Conservation (phyloP, 2,329 filamentous ascomycete genomes). For the Lachnellula hyalina region DNA sequence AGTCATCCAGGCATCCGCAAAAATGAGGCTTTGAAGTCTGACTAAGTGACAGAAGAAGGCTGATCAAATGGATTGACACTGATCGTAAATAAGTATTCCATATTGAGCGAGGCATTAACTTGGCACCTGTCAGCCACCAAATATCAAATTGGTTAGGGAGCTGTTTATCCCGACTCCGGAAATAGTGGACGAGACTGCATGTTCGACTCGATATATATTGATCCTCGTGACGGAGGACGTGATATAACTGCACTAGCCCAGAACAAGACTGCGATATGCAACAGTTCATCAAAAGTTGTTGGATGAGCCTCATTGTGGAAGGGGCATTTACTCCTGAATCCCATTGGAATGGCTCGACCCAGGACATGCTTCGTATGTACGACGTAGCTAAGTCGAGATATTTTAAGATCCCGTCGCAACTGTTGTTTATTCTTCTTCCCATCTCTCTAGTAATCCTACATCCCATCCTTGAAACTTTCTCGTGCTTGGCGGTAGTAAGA, state of each 20-base stretch:
- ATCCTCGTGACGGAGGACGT: no score
- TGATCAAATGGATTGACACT: background rate
- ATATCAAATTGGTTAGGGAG: background rate
- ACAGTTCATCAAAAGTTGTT: background rate
- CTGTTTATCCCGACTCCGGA: background rate
- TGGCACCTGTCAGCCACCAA: background rate
- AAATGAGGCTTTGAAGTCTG: no score
- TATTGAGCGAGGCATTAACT: background rate
- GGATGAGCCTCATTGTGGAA: background rate
- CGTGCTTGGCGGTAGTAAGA: slow-evolving; percentile 49
- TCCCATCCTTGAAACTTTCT: slow-evolving; percentile 60
- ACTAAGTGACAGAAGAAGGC: no score
- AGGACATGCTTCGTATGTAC: background rate
- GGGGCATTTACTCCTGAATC: background rate
- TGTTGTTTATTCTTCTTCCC: slow-evolving; percentile 28
- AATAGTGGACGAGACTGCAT: slow-evolving; percentile 14
- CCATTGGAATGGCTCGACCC: background rate
- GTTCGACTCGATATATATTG: background rate
- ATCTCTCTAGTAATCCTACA: slow-evolving; percentile 57
- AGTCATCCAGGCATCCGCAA: no score
- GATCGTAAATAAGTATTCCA: background rate
- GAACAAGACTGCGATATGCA: background rate
- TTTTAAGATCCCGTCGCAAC: background rate
- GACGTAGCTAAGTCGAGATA: background rate
- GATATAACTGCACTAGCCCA: background rate